Evolutionary conservation across 192 early-diverging fungal genomes (phyloP).

Genomic region (Coemansia sp.): DNA sequence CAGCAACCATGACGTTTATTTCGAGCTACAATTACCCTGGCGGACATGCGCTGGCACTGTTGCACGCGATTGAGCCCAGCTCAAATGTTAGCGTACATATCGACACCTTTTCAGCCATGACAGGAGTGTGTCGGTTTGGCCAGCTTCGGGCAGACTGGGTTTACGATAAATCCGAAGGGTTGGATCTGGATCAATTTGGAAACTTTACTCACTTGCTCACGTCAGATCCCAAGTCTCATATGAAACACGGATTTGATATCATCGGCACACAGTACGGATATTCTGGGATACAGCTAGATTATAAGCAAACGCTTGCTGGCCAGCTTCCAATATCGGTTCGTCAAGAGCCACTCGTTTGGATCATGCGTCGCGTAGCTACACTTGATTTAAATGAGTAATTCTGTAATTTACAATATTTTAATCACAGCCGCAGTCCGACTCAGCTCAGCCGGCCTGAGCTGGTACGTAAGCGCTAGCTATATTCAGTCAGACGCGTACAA

Average conservation of each 20-base stretch:
- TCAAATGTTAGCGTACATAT: conserved; percentile 60
- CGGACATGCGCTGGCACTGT: conserved; percentile 66
- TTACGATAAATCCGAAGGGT: conserved; percentile 68
- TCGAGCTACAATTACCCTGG: conserved; percentile 90
- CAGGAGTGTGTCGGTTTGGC: conserved; percentile 79
- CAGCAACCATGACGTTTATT: conserved; percentile 49
- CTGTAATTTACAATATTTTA: no score
- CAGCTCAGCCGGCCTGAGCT: neutral
- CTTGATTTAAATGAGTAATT: no score
- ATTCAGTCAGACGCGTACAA: no score
- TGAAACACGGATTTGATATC: conserved; percentile 14
- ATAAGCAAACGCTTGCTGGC: neutral
- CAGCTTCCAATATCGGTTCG: conserved; percentile 6
- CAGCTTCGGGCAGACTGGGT: conserved; percentile 58
- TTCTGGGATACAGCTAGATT: conserved; percentile 2
- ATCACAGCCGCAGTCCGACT: neutral
- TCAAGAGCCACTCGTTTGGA: conserved; percentile 21
- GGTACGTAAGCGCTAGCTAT: neutral
- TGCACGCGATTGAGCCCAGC: conserved; percentile 59
- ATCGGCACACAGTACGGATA: conserved; percentile 27
- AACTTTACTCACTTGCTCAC: conserved; percentile 42
- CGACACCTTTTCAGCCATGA: conserved; percentile 76
- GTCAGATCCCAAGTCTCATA: conserved; percentile 22
- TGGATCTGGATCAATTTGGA: conserved; percentile 24
- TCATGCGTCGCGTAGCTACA: conserved; percentile 6